Evolutionary conservation across 495 filamentous ascomycete genomes (phyloP), one percentile per base, ranked within the genome.

Genomic region (Penicillium chermesinum): DNA sequence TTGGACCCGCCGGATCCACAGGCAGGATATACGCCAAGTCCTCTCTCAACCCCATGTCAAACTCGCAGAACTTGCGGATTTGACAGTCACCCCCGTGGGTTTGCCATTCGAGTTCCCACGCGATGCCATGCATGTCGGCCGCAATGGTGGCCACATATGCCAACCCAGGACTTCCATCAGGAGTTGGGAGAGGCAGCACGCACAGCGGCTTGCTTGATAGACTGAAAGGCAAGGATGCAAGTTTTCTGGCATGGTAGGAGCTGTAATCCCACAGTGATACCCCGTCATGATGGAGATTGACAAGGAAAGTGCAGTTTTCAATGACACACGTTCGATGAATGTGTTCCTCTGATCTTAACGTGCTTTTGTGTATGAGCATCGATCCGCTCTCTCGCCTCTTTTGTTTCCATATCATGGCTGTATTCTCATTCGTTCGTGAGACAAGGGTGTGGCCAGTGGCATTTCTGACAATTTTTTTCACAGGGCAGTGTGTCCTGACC

Each of bases 331-430:
- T 88, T 38, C 87, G 81, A 65, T 91, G 88, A 50, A 96, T 91
- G 61, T 88, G 86, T 37, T 86, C 80, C 18, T 75, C 65, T 13
- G 84, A 81, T 10, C 75, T 73, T n/a, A 96, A 76, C 4, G 79
- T 71, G 53, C 84, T 91, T 57, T 88, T 82, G 7, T 83, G 80
- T 9, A 76, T 61, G 10, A 96, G 69, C 17, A 70, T 75, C 15
- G 79, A 77, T 15, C 67, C 62, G 50, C 64, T 46, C 48, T 66
- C 54, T 35, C 71, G 46, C 33, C 54, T 52, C 54, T 59, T 67
- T 66, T 95, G 89, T 41, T 75, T 81, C 91, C 91, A 97, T 14
- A 96, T 79, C 50, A 90, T 80, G 19, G 84, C 82, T 65, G 94
- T 84, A 53, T 88, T 85, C 18, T 86, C 72, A 46, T 83, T 75